Evolutionary conservation across 176 grass and related monocot species (phyloP).

Genomic region (sorghum (Sorghum bicolor)): Sorghum_bicolor_NCBIv3 NC_012877.2:59588001-59588500

Average conservation of each 20-base stretch:
- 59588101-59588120: conserved; percentile 6
- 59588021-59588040: conserved; percentile 97
- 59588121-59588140: background rate
- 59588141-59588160: background rate
- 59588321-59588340: conserved; percentile 95
- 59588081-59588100: conserved; percentile 9
- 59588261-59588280: conserved; percentile 96
- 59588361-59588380: conserved; percentile 10
- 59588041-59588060: conserved; percentile 39
- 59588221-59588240: conserved; percentile 95
- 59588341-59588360: conserved; percentile 89
- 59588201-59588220: background rate
- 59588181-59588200: background rate
- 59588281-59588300: conserved; percentile 92
- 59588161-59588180: background rate
- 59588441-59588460: background rate
- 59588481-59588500: background rate
- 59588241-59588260: conserved; percentile 94
- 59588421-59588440: background rate
- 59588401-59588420: background rate
- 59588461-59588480: background rate
- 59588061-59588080: background rate
- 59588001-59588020: conserved; percentile 93
- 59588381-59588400: background rate
- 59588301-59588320: conserved; percentile 85